A percentile compares a stretch with the other conserved stretches of the same genome.
phyloP scores from a whole-genome alignment of 2,329 filamentous ascomycete genomes.

The Alternaria sp. region DNA sequence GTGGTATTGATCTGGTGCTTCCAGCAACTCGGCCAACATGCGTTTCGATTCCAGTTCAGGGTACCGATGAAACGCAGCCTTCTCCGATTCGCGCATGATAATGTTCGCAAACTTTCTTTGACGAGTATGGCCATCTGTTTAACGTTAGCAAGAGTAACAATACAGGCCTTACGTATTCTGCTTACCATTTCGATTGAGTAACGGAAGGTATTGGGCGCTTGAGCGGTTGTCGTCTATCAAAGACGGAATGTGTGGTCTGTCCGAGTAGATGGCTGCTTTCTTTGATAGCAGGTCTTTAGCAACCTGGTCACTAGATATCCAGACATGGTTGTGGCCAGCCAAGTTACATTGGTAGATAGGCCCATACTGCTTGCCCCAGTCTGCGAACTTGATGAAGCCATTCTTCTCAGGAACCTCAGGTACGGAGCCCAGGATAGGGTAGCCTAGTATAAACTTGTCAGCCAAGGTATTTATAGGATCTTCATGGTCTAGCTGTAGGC shows the following conservation, averaged over 20 bases:
- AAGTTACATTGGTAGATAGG: slow-evolving; percentile 58
- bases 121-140: slow-evolving; percentile 51
- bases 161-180: not conserved
- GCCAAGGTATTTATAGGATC: not conserved
- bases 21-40: slow-evolving; percentile 56
- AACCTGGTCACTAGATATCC: slow-evolving; percentile 56
- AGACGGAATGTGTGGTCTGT: slow-evolving; percentile 57
- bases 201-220: slow-evolving; percentile 56
- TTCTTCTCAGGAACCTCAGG: slow-evolving; percentile 57
- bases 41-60: slow-evolving; percentile 57
- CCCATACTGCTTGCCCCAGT: slow-evolving; percentile 56
- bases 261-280: slow-evolving; percentile 58
- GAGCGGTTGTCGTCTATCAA: slow-evolving; percentile 56
- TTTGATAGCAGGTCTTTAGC: slow-evolving; percentile 56
- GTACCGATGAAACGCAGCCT: slow-evolving; percentile 54
- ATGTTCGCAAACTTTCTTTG: slow-evolving; percentile 57
- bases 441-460: slow-evolving; percentile 44
- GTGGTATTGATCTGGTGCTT: slow-evolving; percentile 55
- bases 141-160: slow-evolving; percentile 24
- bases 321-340: slow-evolving; percentile 57
- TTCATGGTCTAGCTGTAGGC: slow-evolving; percentile 3
- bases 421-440: slow-evolving; percentile 55
- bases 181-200: slow-evolving; percentile 56
- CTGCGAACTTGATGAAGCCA: slow-evolving; percentile 57
- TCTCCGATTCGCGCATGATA: slow-evolving; percentile 57